phyloP scores from a whole-genome alignment of 2,329 filamentous ascomycete species.

The Microcyclospora tardicrescens region DNA sequence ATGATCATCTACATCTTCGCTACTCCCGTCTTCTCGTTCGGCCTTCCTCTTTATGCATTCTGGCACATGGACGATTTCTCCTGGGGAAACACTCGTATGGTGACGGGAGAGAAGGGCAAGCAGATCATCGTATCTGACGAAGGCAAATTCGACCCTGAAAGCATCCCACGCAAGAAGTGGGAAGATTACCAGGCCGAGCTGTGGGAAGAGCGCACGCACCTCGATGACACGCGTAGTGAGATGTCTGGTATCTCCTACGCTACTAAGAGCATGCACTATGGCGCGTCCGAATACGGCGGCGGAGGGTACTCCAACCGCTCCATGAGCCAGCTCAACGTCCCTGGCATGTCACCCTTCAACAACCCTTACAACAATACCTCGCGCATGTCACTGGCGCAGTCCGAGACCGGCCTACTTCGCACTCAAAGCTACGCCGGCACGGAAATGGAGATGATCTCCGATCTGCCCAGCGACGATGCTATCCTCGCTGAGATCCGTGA shows the following conservation, averaged over 20 bases:
- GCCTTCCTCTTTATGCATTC: constrained; percentile 84
- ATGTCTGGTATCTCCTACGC: constrained; percentile 89
- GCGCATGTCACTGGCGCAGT: constrained; percentile 66
- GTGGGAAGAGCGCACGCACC: constrained; percentile 90
- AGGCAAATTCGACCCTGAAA: constrained; percentile 88
- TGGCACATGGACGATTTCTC: constrained; percentile 99
- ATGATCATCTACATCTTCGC: constrained; percentile 93
- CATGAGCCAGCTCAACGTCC: constrained; percentile 47
- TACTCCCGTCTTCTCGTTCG: constrained; percentile 83
- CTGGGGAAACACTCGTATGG: constrained; percentile 97
- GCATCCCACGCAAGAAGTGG: constrained; percentile 96
- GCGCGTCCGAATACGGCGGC: constrained; percentile 52
- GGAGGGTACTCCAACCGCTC: constrained; percentile 35
- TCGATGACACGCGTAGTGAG: constrained; percentile 72
- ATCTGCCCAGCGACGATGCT: constrained; percentile 74
- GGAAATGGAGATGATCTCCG: constrained; percentile 53
- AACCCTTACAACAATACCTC: constrained; percentile 35
- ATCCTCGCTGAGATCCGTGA: constrained; percentile 88
- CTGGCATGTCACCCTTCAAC: constrained; percentile 16
- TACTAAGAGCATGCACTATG: constrained; percentile 59
- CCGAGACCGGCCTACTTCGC: constrained; percentile 37
- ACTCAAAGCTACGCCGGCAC: constrained; percentile 18
- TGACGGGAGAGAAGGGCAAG: constrained; percentile 84
- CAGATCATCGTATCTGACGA: constrained; percentile 92
- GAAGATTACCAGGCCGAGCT: constrained; percentile 97